Evolutionary conservation across 139 green algal species (phyloP).

Genomic region (Picochlorum sp.): DNA sequence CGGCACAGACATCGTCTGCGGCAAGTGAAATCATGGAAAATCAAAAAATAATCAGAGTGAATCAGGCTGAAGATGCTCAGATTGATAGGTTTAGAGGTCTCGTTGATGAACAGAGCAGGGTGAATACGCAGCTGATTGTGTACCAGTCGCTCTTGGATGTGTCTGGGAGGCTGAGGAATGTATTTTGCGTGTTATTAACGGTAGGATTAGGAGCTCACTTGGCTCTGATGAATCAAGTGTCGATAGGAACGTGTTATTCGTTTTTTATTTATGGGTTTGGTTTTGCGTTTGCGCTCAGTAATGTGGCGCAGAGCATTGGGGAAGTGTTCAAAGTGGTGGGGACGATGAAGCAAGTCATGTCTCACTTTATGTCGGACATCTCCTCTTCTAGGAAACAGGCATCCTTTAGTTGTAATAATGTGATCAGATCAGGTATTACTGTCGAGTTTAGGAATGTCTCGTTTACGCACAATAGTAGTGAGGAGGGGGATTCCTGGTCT

Average conservation of each 20-base stretch:
- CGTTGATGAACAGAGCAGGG: conserved; percentile 5
- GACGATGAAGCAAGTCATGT: conserved; percentile 8
- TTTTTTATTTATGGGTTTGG: conserved; percentile 28
- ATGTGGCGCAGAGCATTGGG: conserved; percentile 18
- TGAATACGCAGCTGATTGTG: background rate
- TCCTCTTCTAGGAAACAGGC: too few species aligned
- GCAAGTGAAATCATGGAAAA: conserved; percentile 29
- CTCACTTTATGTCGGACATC: background rate
- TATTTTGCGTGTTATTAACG: conserved; percentile 26
- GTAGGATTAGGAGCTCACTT: conserved; percentile 23
- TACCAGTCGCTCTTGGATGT: conserved; percentile 24
- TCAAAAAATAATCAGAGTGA: conserved; percentile 13
- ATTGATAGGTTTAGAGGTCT: conserved; percentile 14
- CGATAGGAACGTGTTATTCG: conserved; percentile 19
- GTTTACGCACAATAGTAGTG: conserved; percentile 18
- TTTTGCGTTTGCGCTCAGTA: conserved; percentile 23
- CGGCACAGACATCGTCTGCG: conserved; percentile 4
- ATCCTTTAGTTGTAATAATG: too few species aligned
- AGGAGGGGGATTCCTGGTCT: conserved; percentile 4
- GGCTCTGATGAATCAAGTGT: conserved; percentile 12
- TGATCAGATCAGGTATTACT: conserved; percentile 3
- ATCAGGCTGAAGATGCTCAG: conserved; percentile 19
- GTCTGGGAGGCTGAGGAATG: conserved; percentile 23
- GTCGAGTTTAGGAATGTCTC: conserved; percentile 18
- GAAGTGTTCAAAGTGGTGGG: conserved; percentile 10